phyloP scores from a whole-genome alignment of 805 yeast genomes.

The Isabelozyma heimii region DNA sequence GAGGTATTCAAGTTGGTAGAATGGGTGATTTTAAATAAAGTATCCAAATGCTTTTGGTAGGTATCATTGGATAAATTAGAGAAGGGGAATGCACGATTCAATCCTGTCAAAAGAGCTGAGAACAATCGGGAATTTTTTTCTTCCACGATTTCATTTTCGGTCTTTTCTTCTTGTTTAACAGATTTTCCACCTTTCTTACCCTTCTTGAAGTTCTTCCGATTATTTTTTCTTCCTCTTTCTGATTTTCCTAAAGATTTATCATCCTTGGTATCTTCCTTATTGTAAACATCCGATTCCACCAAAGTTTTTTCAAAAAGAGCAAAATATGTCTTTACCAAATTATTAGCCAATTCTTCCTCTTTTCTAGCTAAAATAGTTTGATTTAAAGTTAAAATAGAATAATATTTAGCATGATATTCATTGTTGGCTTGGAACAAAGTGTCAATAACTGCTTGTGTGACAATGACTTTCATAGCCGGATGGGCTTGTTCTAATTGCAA shows the following conservation, averaged over 20 bases:
- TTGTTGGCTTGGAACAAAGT: slow-evolving; percentile 68
- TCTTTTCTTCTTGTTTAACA: slow-evolving; percentile 56
- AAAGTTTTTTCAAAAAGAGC: slow-evolving; percentile 81
- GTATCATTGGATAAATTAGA: slow-evolving; percentile 69
- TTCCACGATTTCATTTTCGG: slow-evolving; percentile 62
- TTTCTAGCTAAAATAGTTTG: slow-evolving; percentile 84
- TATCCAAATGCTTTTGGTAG: slow-evolving; percentile 74
- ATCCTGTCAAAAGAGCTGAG: slow-evolving; percentile 89
- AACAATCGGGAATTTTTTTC: slow-evolving; percentile 84
- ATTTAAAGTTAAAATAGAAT: slow-evolving; percentile 82
- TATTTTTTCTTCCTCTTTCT: slow-evolving; percentile 53
- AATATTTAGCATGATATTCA: slow-evolving; percentile 87
- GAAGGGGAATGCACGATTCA: slow-evolving; percentile 95
- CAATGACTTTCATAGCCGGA: slow-evolving; percentile 89
- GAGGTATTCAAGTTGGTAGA: slow-evolving; percentile 92
- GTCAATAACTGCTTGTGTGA: slow-evolving; percentile 79
- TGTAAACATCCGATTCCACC: slow-evolving; percentile 55
- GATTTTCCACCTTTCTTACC: slow-evolving; percentile 90
- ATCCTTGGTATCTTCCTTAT: slow-evolving; percentile 31
- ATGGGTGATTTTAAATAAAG: slow-evolving; percentile 87
- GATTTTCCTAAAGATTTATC: slow-evolving; percentile 47
- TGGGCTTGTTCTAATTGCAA: slow-evolving; percentile 83
- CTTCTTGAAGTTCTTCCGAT: slow-evolving; percentile 68
- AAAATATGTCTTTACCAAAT: slow-evolving; percentile 79
- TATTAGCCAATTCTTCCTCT: slow-evolving; percentile 81